Percentiles rank a stretch among this genome's conserved stretches.
Evolutionary conservation across 2,329 filamentous ascomycete genomes (phyloP).

Genomic region (Tolypocladium sp.): DNA sequence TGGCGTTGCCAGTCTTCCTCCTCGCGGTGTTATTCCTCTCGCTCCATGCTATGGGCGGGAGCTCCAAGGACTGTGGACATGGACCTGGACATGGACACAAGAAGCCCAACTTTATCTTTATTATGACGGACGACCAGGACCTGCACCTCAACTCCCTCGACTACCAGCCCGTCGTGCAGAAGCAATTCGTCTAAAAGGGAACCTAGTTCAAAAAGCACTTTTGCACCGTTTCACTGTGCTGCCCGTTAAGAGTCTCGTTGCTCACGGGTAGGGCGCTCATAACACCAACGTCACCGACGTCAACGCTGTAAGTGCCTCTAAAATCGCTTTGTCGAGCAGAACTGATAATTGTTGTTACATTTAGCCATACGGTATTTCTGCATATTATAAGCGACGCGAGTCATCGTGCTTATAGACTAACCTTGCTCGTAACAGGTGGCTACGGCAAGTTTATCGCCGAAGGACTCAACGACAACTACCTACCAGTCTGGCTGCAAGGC

Average conservation of each 20-base stretch:
- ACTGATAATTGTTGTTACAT: not conserved
- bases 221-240: conserved; percentile 58
- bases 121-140: conserved; percentile 62
- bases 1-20: not conserved
- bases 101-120: conserved; percentile 50
- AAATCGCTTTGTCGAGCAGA: not conserved
- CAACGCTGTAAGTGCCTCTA: conserved; percentile 26
- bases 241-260: conserved; percentile 55
- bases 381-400: too few relatives aligned
- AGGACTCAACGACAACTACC: conserved; percentile 57
- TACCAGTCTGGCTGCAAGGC: conserved; percentile 62
- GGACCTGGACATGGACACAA: too few relatives aligned
- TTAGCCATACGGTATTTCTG: conserved; percentile 37
- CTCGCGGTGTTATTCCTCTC: not conserved
- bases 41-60: not conserved
- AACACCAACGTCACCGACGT: conserved; percentile 62
- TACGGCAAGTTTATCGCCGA: conserved; percentile 59
- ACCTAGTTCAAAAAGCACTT: conserved; percentile 54
- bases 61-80: not conserved
- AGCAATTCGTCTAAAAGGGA: conserved; percentile 48
- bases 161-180: conserved; percentile 49
- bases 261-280: conserved; percentile 60
- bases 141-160: conserved; percentile 49
- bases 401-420: not conserved
- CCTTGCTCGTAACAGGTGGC: conserved; percentile 15